phyloP scores from a whole-genome alignment of 345 rosid species.

The Salix viminalis region DNA sequence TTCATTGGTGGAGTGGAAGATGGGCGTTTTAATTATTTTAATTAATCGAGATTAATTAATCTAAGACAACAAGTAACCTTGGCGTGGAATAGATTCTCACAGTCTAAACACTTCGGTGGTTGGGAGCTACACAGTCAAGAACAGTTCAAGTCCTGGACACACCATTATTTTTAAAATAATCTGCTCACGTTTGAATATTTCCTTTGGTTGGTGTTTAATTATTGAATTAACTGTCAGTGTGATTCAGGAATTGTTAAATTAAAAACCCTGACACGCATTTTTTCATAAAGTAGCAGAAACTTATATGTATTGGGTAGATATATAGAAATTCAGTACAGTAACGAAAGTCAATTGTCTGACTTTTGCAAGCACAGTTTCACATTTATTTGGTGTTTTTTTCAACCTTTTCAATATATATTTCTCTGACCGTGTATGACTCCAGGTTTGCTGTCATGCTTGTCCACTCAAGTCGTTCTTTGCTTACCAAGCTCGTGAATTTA shows the following conservation, averaged over 20 bases:
- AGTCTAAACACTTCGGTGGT: not conserved
- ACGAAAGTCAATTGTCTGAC: not conserved
- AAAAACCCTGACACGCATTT: not conserved
- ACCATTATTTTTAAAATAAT: not conserved
- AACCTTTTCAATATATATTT: too few relatives aligned
- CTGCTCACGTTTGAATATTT: not conserved
- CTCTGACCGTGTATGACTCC: not conserved
- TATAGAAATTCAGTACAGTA: not conserved
- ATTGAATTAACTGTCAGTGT: not conserved
- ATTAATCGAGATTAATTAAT: not conserved
- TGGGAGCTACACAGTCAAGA: not conserved
- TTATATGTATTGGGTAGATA: not conserved
- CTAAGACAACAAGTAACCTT: not conserved
- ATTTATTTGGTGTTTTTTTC: not conserved
- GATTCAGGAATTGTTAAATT: not conserved
- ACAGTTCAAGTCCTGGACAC: not conserved
- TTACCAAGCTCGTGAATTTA: not conserved
- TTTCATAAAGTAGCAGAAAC: not conserved
- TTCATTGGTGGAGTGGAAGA: not conserved
- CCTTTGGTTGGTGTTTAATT: not conserved
- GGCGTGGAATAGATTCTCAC: not conserved
- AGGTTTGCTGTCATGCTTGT: not conserved
- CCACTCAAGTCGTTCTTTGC: not conserved
- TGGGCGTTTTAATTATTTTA: not conserved
- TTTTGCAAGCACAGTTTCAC: not conserved